Base-by-base conservation (phyloP, 2,329 filamentous ascomycete genomes). In the Drechslera avenae region DNA sequence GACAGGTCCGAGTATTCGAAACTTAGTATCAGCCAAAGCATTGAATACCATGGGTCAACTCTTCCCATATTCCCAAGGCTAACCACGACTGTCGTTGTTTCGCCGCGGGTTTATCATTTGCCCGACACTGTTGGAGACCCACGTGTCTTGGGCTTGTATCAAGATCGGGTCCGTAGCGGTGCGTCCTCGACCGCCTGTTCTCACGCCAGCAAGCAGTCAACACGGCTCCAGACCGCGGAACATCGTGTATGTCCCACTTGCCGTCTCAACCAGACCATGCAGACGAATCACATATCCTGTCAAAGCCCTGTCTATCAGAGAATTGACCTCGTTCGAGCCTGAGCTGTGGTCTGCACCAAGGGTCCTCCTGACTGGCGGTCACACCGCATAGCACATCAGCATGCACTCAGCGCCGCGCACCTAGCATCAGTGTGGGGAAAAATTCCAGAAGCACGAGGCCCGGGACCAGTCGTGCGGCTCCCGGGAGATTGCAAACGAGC, bases 371-470 rank as follows among this genome's bases (percentile, higher is more conserved):
- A 61, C 52, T 55, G 33, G 50, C 46, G 54, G 60, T 59, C 40
- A 62, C 55, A 57, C 52, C 44, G 61, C 61, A 60, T 66, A 57
- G 59, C 37, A 58, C 52, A 50, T 39, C 30, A 49, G 49, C 37
- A 51, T 56, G 54, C 52, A 54, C 48, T 51, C 50, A 56, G 60
- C 59, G 57, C 57, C 46, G 41, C 57, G 44, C 52, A 51, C 49
- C 56, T 42, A 62, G 59, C 57, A 60, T 60, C 57, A 60, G 41
- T 68, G 66, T 69, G 67, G 68, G 67, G 67, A 70, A 68, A 46
- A 35, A 51, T 60, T 63, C 59, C 56, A 62, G 57, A 63, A 66
- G 56, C 42, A 52, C 35, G 51, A 62, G 57, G 66, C 60, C 66
- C 60, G 64, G 64, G 59, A 65, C 67, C 68, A 69, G 58, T 62